These are phyloP conservation scores for Phascolomyces articulosus DNA, from an alignment of 371 early-diverging fungal species.

Conservation along the genomic window DNA sequence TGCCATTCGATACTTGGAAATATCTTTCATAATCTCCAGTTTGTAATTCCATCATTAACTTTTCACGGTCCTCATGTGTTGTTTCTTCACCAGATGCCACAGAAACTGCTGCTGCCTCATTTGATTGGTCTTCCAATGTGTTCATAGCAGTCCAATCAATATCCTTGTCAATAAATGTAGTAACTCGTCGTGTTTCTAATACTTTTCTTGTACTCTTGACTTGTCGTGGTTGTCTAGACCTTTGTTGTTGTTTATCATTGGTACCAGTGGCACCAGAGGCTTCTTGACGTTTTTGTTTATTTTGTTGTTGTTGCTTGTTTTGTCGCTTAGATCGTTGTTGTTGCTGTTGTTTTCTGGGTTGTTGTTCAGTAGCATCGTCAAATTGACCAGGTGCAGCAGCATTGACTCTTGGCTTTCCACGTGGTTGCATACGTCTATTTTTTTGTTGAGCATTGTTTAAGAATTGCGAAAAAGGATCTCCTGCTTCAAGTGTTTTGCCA, in stretches of 20 bases:
- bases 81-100: slow-evolving; percentile 13
- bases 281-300: not conserved
- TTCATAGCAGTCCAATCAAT: slow-evolving; percentile 38
- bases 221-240: slow-evolving; percentile 13
- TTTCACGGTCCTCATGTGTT: slow-evolving; percentile 9
- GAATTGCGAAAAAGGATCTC: slow-evolving; percentile 43
- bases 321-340: slow-evolving; percentile 6
- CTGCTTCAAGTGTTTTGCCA: slow-evolving; percentile 28
- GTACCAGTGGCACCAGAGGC: not conserved
- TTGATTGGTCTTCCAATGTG: not conserved
- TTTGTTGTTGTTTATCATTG: not conserved
- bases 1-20: slow-evolving; percentile 22
- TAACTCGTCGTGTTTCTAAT: slow-evolving; percentile 28
- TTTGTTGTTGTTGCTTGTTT: too few relatives aligned
- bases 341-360: slow-evolving; percentile 14
- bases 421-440: slow-evolving; percentile 6
- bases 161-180: slow-evolving; percentile 47
- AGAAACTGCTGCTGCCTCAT: slow-evolving; percentile 8
- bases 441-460: slow-evolving; percentile 23
- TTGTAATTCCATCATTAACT: slow-evolving; percentile 23
- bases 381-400: slow-evolving; percentile 22
- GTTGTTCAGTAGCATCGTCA: slow-evolving; percentile 24
- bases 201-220: not conserved
- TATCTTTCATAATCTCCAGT: slow-evolving; percentile 40
- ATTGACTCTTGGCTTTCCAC: slow-evolving; percentile 14